These are phyloP conservation scores for Bipolaris gigantea DNA, from an alignment of 2,329 filamentous ascomycete species.

Conservation along the genomic window DNA sequence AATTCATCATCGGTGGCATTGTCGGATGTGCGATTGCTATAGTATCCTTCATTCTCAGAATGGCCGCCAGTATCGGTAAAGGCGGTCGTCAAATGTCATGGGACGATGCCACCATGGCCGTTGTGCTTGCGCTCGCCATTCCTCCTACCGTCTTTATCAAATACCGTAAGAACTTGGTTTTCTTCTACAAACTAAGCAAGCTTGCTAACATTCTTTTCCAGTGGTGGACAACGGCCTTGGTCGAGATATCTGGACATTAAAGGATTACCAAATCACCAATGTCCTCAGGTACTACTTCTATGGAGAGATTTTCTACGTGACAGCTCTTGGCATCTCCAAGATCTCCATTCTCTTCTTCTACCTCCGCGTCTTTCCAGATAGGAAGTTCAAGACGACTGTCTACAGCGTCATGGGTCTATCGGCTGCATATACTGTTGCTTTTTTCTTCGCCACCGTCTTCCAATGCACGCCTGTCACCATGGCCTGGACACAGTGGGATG, in stretches of 20 bases:
- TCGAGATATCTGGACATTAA: constrained; percentile 56
- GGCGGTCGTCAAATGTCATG: constrained; percentile 41
- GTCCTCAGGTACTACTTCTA: constrained; percentile 42
- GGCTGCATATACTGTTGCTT: constrained; percentile 43
- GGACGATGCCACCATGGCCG: constrained; percentile 45
- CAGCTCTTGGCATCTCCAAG: constrained; percentile 33
- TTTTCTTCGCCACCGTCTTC: constrained; percentile 54
- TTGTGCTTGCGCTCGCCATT: constrained; percentile 40
- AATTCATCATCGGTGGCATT: constrained; percentile 36
- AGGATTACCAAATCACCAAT: constrained; percentile 45
- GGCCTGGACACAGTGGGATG: constrained; percentile 51
- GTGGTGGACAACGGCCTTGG: constrained; percentile 48
- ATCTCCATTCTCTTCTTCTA: constrained; percentile 43
- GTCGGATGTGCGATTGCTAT: constrained; percentile 37
- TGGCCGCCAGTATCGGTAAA: constrained; percentile 39
- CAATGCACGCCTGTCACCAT: constrained; percentile 54
- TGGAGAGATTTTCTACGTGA: constrained; percentile 42
- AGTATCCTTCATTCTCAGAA: constrained; percentile 37
- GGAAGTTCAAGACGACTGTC: constrained; percentile 27
- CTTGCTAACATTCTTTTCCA: constrained; percentile 3
- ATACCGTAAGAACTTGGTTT: background rate
- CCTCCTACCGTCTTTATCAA: constrained; percentile 25
- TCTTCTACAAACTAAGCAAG: no score
- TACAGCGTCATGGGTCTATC: constrained; percentile 33
- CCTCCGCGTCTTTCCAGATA: constrained; percentile 39